Evolutionary conservation across 108 stramenopile species (phyloP).

Genomic region (Pseudonitzschia multiseries): DNA sequence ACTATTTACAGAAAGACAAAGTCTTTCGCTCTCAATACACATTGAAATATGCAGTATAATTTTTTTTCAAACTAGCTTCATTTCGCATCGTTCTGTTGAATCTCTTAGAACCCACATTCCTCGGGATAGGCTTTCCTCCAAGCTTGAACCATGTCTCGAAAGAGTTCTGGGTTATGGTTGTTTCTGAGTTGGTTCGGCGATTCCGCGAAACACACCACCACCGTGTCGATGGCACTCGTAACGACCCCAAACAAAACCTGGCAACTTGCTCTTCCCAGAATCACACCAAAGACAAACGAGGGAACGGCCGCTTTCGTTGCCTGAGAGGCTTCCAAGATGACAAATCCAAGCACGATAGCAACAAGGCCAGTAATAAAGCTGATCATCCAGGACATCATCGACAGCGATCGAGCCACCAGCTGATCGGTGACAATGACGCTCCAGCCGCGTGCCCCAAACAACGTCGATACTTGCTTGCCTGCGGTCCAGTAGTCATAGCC

Average conservation of each 20-base stretch:
- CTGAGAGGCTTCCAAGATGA: slow-evolving; percentile 2
- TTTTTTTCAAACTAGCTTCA: too few species aligned
- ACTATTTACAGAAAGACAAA: too few species aligned
- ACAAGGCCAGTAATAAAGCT: slow-evolving; percentile 56
- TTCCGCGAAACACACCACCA: slow-evolving; percentile 88
- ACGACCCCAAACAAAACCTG: slow-evolving; percentile 59
- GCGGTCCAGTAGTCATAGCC: slow-evolving; percentile 70
- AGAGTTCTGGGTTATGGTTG: slow-evolving; percentile 61
- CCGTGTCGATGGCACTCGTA: slow-evolving; percentile 71
- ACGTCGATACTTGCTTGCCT: slow-evolving; percentile 55
- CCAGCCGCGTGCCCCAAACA: slow-evolving; percentile 69
- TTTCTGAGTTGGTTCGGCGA: slow-evolving; percentile 56
- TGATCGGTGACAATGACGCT: slow-evolving; percentile 62
- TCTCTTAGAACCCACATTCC: slow-evolving; percentile 46
- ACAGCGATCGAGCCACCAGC: slow-evolving; percentile 43
- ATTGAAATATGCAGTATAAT: too few species aligned
- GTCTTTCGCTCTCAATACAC: too few species aligned
- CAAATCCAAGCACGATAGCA: slow-evolving; percentile 18
- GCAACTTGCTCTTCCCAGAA: slow-evolving; percentile 38
- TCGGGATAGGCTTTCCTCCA: slow-evolving; percentile 73
- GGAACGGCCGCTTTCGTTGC: neutral
- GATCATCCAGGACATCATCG: slow-evolving; percentile 50
- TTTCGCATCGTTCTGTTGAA: too few species aligned
- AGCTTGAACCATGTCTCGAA: slow-evolving; percentile 48
- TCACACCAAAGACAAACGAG: slow-evolving; percentile 22